Evolutionary conservation across 139 green algal genomes (phyloP), one percentile per base, ranked within the genome.

Genomic region (Nannochloris sp.): DNA sequence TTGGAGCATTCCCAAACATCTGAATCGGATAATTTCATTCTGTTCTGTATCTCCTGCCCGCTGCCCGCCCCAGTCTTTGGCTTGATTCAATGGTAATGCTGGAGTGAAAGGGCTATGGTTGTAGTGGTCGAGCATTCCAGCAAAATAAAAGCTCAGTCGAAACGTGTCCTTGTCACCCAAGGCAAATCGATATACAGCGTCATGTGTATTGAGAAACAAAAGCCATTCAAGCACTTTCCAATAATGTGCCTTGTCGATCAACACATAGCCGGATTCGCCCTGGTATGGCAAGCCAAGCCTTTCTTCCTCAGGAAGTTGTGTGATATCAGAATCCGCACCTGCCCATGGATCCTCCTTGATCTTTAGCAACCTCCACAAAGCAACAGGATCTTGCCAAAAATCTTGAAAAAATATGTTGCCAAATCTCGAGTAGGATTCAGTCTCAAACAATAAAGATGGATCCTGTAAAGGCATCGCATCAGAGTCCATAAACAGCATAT

Each of bases 391-490:
- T 36, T 44, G 65, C 58, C 74, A 79, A 11, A 68, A 66, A 62
- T 80, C 73, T 27, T 37, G 60, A 64, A 72, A 80, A 53, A 80
- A 79, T 31, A 74, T 53, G 48, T 53, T 68, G 57, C 73, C 73
- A 4, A 31, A 9, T 15, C 21, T 11, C 12, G 19, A 29, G 54
- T 67, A 80, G 14, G 4, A 15, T 9, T 57, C 46, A 10, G 48
- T 15, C 10, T 71, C 53, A 57, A 80, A 80, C 27, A 80, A 63
- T n/a, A n/a, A n/a, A n/a, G 24, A 21, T 15, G 73, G 73, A 36
- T 80, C 64, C 4, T 64, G 46, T 19, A 62, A 23, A 3, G 69
- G 25, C 4, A 66, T 70, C 14, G 48, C 49, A 14, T 80, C 73
- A 19, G 48, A 60, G 51, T 80, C 73, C 12, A 80, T 58, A 11